A percentile compares a stretch with the other conserved stretches of the same genome.
Evolutionary conservation across 495 filamentous ascomycete genomes (phyloP).

Genomic region (Penicillium steckii): DNA sequence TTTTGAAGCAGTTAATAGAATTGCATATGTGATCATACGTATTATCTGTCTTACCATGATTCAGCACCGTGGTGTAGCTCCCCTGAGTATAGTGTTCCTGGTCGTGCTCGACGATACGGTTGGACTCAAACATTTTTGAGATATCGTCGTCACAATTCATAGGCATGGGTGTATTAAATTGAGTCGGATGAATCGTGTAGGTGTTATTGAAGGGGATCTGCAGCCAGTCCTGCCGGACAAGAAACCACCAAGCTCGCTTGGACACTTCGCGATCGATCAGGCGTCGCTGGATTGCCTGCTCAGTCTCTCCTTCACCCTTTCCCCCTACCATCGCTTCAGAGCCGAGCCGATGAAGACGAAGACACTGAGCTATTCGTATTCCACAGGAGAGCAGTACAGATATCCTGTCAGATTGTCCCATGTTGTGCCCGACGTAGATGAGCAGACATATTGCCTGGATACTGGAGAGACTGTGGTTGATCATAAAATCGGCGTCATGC

Average conservation of each 20-base stretch:
- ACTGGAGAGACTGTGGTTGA: slow-evolving; percentile 5
- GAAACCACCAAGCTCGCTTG: slow-evolving; percentile 15
- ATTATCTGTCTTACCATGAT: no score
- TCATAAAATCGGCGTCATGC: slow-evolving; percentile 10
- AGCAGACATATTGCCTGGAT: slow-evolving; percentile 15
- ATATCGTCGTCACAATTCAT: slow-evolving; percentile 6
- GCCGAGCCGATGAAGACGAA: slow-evolving; percentile 10
- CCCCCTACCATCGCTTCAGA: background rate
- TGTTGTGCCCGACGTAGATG: slow-evolving; percentile 11
- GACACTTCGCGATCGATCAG: slow-evolving; percentile 11
- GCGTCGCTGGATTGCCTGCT: background rate
- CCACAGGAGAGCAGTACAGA: slow-evolving; percentile 6
- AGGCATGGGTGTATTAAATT: slow-evolving; percentile 15
- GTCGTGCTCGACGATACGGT: background rate
- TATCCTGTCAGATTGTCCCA: slow-evolving; percentile 12
- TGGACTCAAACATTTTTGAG: background rate
- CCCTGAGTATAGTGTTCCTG: slow-evolving; percentile 1
- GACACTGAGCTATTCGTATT: slow-evolving; percentile 10
- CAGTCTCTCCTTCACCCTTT: no score
- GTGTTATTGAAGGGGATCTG: slow-evolving; percentile 17
- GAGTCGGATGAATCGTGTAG: slow-evolving; percentile 11
- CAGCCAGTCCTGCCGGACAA: slow-evolving; percentile 18
- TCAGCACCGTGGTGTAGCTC: slow-evolving; percentile 9
- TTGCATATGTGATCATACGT: background rate
- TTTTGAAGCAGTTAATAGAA: background rate